These are phyloP conservation scores for Psilocybe mexicana DNA, from an alignment of 1,284 basidiomycete genomes.

Conservation along the genomic window DNA sequence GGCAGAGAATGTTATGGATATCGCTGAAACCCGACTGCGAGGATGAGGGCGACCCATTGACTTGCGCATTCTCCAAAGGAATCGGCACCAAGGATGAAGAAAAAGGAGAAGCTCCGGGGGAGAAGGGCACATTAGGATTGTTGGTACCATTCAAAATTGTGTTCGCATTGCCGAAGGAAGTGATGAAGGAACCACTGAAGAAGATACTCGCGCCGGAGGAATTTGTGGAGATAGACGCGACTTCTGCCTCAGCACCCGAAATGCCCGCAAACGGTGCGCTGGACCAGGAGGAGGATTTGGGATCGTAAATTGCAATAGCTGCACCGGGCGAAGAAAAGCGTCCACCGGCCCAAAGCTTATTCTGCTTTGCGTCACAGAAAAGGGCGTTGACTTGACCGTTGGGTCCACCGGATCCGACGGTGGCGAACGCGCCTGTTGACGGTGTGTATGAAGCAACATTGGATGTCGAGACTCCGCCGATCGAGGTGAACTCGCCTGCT, in stretches of 20 bases:
- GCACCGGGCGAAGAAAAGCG: constrained; percentile 71
- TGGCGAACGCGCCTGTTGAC: constrained; percentile 56
- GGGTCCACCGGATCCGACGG: constrained; percentile 61
- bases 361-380: constrained; percentile 77
- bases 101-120: constrained; percentile 78
- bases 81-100: constrained; percentile 91
- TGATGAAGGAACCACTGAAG: constrained; percentile 87
- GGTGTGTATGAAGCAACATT: constrained; percentile 78
- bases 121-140: constrained; percentile 77
- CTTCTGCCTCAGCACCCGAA: constrained; percentile 66
- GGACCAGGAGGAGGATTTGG: constrained; percentile 66
- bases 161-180: constrained; percentile 67
- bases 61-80: constrained; percentile 65
- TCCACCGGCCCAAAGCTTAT: constrained; percentile 86
- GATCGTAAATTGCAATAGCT: constrained; percentile 82
- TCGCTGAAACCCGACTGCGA: constrained; percentile 64
- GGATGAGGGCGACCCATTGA: constrained; percentile 75
- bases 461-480: constrained; percentile 53
- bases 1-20: constrained; percentile 82
- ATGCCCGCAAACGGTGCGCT: constrained; percentile 83
- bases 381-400: constrained; percentile 76
- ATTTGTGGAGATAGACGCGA: constrained; percentile 79
- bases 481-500: constrained; percentile 75
- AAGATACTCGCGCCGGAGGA: constrained; percentile 74
- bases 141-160: constrained; percentile 57